Evolutionary conservation across 2,329 filamentous ascomycete genomes (phyloP), one percentile per base, ranked within the genome.

Genomic region (Paraphoma chrysanthemicola): DNA sequence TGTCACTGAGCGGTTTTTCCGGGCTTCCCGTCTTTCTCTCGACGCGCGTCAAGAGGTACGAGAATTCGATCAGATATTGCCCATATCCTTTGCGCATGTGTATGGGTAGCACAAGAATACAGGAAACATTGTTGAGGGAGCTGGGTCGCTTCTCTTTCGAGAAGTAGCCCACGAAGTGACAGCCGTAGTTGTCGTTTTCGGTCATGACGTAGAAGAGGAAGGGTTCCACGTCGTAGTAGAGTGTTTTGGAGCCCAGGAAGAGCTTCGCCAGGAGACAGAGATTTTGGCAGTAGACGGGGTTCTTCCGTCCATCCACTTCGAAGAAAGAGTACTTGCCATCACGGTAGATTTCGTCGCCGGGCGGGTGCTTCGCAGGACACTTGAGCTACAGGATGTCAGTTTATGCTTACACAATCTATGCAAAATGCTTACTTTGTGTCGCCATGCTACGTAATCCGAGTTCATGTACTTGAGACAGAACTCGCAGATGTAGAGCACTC

Each of bases 391-490:
- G 6, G 6, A 12, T 41, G 59, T 78, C 54, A 78, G 71, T 47
- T 48, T 1, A 36, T 9, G 36, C 1, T 43, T 28, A 4, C 8
- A 17, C 6, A 2, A 8, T 16, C 23, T 9, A n/a, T 10, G 29
- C 43, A 67, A 16, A 42, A 11, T 9, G 29, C 50, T 54, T 70
- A 79, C 78, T 80, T 98, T 98, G 78, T 99, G 95, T 51, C 95
- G 87, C 92, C 94, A 98, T 12, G 95, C 94, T 29, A 99, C 95
- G 70, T 96, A 98, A 75, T 97, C 94, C 16, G 95, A 98, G 77
- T 96, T 97, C 93, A 99, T 97, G 80, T 99, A 99, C 79, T 98
- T 99, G 57, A 99, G 83, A 75, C 95, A 99, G 77, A 98, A 99
- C 77, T 99, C 96, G 83, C 95, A 99, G 62, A 99, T 98, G 78